phyloP scores from a whole-genome alignment of 2,329 filamentous ascomycete genomes.

The Aureobasidium uvarum region DNA sequence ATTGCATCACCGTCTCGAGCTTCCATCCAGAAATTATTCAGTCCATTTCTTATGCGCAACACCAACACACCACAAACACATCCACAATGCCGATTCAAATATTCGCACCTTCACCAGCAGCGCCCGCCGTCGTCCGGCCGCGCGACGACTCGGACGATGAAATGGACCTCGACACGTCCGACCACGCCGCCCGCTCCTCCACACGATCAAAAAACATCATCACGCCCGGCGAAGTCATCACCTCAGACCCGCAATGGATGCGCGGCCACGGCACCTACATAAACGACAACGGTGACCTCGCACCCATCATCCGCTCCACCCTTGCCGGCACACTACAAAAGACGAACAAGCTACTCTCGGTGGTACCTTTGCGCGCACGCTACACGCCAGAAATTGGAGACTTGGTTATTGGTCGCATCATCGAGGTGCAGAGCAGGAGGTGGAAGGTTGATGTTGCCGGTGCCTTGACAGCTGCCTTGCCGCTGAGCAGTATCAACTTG shows the following conservation, averaged over 20 bases:
- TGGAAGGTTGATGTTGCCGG: constrained; percentile 96
- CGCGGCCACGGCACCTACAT: constrained; percentile 91
- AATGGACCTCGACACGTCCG: constrained; percentile 51
- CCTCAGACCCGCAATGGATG: constrained; percentile 96
- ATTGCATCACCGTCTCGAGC: constrained; percentile 17
- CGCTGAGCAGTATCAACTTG: constrained; percentile 87
- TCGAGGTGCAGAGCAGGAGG: constrained; percentile 87
- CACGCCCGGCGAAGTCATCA: constrained; percentile 86
- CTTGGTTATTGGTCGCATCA: constrained; percentile 87
- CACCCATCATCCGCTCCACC: constrained; percentile 76
- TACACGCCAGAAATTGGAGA: constrained; percentile 97
- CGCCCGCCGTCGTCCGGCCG: constrained; percentile 33
- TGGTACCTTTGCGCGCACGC: constrained; percentile 83
- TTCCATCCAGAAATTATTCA: constrained; percentile 17
- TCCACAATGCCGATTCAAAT: constrained; percentile 59
- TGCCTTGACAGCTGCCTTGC: constrained; percentile 78
- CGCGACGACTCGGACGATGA: constrained; percentile 39
- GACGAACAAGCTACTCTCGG: constrained; percentile 95
- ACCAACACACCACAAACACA: neutral
- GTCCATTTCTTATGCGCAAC: neutral
- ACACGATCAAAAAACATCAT: constrained; percentile 60
- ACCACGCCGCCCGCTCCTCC: constrained; percentile 44
- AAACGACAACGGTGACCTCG: constrained; percentile 45
- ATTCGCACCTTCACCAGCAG: constrained; percentile 50
- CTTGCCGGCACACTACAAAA: constrained; percentile 87